phyloP scores from a whole-genome alignment of 495 filamentous ascomycete genomes.

The Thozetella sp. region DNA sequence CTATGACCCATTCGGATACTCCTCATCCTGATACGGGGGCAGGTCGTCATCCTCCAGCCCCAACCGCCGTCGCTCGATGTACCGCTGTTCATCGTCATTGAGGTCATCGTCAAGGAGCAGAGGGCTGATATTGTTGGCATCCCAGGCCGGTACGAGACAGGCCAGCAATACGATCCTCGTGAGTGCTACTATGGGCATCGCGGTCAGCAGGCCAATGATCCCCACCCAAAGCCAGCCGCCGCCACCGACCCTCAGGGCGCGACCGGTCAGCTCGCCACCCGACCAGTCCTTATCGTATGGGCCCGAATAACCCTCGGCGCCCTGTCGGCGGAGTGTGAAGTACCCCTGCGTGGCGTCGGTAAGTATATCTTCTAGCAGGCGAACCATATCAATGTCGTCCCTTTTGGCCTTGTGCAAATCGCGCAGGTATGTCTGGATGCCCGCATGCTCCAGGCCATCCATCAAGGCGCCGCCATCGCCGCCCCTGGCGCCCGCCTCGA shows the following conservation, averaged over 20 bases:
- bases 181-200: background rate
- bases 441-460: background rate
- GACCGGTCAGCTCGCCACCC: background rate
- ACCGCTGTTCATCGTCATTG: background rate
- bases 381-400: background rate
- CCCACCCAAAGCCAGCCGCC: background rate
- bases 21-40: too few species aligned
- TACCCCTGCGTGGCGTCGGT: constrained; percentile 1
- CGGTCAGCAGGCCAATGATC: background rate
- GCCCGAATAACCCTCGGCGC: background rate
- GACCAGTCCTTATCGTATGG: background rate
- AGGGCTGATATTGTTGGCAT: background rate
- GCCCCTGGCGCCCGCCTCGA: background rate
- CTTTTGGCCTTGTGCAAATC: background rate
- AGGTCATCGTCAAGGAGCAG: background rate
- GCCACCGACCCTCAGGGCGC: background rate
- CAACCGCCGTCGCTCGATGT: too few species aligned
- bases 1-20: too few species aligned
- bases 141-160: background rate
- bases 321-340: background rate
- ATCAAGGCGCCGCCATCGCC: constrained; percentile 1
- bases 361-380: background rate
- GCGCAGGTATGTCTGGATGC: background rate
- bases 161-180: background rate
- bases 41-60: too few species aligned